These are phyloP conservation scores for Cladosporium colombiae DNA, from an alignment of 2,329 filamentous ascomycete species.

Conservation along the genomic window DNA sequence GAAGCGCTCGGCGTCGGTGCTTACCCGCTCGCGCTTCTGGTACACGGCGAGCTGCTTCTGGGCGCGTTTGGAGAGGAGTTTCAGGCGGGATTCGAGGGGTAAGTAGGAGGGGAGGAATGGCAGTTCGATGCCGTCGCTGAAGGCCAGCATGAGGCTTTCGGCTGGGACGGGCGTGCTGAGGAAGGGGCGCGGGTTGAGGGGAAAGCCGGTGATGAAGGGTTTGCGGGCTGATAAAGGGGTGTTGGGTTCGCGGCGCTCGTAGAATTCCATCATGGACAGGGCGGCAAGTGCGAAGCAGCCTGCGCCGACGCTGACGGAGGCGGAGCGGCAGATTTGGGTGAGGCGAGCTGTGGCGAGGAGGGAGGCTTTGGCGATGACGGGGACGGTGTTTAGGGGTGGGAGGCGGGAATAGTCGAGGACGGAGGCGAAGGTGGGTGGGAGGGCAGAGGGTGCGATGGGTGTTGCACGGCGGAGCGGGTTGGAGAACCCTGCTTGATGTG, in stretches of 20 bases:
- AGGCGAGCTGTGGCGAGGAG: conserved; percentile 38
- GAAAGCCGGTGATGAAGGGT: conserved; percentile 49
- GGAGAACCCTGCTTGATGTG: conserved; percentile 42
- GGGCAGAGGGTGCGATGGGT: conserved; percentile 23
- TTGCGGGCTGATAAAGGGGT: conserved; percentile 33
- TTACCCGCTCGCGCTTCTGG: conserved; percentile 43
- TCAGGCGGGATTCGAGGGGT: conserved; percentile 41
- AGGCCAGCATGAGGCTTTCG: conserved; percentile 51
- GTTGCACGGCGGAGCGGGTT: conserved; percentile 40
- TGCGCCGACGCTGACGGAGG: conserved; percentile 44
- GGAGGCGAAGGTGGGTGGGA: conserved; percentile 37
- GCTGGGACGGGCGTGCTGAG: conserved; percentile 42
- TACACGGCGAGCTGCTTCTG: conserved; percentile 47
- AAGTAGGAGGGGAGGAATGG: conserved; percentile 43
- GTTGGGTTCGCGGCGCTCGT: conserved; percentile 39
- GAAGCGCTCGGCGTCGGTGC: conserved; percentile 24
- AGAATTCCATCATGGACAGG: conserved; percentile 49
- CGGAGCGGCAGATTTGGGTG: conserved; percentile 42
- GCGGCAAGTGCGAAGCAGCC: conserved; percentile 50
- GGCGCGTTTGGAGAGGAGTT: conserved; percentile 42
- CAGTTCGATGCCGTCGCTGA: conserved; percentile 49
- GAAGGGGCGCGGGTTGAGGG: conserved; percentile 48
- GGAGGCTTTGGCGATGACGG: conserved; percentile 38
- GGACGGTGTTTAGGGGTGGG: conserved; percentile 43
- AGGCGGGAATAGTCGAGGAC: conserved; percentile 43